Evolutionary conservation across 2,329 filamentous ascomycete species (phyloP).

Genomic region (Leptographium wingfieldii): DNA sequence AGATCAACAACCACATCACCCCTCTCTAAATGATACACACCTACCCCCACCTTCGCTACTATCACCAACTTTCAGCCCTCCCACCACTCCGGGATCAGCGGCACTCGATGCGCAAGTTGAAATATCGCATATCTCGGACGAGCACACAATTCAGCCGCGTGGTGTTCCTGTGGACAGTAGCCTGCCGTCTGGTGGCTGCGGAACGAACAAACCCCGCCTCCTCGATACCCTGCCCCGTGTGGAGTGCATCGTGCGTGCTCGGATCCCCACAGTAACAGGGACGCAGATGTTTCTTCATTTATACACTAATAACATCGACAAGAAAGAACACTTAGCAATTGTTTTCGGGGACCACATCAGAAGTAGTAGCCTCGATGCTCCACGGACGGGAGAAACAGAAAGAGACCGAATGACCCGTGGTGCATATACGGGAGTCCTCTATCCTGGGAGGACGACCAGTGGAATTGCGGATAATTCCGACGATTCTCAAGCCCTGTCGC

Average conservation of each 20-base stretch:
- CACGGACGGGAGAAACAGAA: slow-evolving; percentile 66
- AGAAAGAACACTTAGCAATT: slow-evolving; percentile 93
- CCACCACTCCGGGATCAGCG: slow-evolving; percentile 46
- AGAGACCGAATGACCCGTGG: slow-evolving; percentile 88
- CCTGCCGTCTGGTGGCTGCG: slow-evolving; percentile 44
- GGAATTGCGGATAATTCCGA: slow-evolving; percentile 29
- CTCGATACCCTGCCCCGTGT: slow-evolving; percentile 69
- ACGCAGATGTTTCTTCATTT: slow-evolving; percentile 96
- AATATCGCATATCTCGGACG: neutral
- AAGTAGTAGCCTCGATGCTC: slow-evolving; percentile 56
- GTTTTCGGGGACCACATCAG: slow-evolving; percentile 86
- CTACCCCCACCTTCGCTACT: slow-evolving; percentile 56
- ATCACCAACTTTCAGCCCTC: slow-evolving; percentile 74
- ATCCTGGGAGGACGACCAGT: slow-evolving; percentile 70
- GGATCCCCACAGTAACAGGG: slow-evolving; percentile 83
- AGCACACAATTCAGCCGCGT: slow-evolving; percentile 23
- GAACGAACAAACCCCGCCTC: slow-evolving; percentile 54
- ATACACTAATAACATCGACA: slow-evolving; percentile 85
- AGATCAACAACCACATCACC: neutral
- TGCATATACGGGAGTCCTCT: slow-evolving; percentile 80
- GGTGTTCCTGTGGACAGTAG: slow-evolving; percentile 49
- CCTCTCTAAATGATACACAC: neutral
- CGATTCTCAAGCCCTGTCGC: neutral
- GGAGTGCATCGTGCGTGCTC: slow-evolving; percentile 85
- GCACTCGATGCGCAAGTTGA: slow-evolving; percentile 11